Conservation (phyloP, 2,329 filamentous ascomycete genomes). For the Pseudogymnoascus sp. region DNA sequence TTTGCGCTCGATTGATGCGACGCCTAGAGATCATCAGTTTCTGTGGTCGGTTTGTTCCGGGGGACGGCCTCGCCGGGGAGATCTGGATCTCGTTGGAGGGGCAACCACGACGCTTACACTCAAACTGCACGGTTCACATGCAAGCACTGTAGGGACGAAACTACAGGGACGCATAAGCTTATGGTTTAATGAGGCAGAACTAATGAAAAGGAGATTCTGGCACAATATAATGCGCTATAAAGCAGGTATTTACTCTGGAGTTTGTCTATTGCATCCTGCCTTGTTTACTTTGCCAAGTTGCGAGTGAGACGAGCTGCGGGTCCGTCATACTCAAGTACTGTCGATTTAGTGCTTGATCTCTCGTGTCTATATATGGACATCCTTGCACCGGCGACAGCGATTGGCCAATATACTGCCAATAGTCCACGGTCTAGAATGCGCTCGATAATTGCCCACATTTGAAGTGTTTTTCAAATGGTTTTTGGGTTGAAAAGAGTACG, state of each 20-base stretch:
- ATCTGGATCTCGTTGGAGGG: slow-evolving; percentile 1
- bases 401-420: not conserved
- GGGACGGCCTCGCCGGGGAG: not conserved
- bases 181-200: not conserved
- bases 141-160: not conserved
- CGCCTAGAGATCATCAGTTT: slow-evolving; percentile 1
- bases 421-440: not conserved
- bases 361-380: slow-evolving; percentile 8
- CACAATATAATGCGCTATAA: not conserved
- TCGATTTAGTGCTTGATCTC: not conserved
- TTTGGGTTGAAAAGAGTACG: not conserved
- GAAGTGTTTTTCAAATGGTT: not conserved
- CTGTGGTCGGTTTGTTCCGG: slow-evolving; percentile 2
- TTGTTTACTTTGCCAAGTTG: not conserved
- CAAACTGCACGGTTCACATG: not conserved
- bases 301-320: not conserved
- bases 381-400: not conserved
- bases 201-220: not conserved
- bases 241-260: not conserved
- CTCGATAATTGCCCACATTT: not conserved
- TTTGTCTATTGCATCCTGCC: not conserved
- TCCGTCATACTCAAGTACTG: slow-evolving; percentile 1
- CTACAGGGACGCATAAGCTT: not conserved
- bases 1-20: not conserved
- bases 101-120: not conserved